Conservation (phyloP, 2,329 filamentous ascomycete genomes). For the Fusarium brachygibbosum region DNA sequence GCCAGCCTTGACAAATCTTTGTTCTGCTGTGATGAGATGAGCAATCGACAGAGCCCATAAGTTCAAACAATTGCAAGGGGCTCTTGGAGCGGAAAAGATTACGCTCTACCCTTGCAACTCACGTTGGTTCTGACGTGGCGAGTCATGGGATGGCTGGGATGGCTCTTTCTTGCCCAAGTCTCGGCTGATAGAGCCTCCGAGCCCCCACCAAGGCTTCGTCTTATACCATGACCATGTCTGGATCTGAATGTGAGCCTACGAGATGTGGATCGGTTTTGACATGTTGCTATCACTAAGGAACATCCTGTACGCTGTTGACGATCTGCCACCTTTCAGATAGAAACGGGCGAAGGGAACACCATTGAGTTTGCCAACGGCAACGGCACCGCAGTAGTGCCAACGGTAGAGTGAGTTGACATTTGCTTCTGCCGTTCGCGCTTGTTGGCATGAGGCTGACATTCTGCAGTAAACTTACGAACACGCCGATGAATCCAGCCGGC, state of each 20-base stretch:
- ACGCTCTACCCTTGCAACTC: conserved; percentile 26
- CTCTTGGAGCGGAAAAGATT: conserved; percentile 22
- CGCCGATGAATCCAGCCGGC: conserved; percentile 1
- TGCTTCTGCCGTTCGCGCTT: neutral
- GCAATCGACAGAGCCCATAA: conserved; percentile 41
- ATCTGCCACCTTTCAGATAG: neutral
- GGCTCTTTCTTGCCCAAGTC: conserved; percentile 4
- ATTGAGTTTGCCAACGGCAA: conserved; percentile 26
- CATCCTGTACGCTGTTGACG: conserved; percentile 6
- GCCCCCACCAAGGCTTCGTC: conserved; percentile 16
- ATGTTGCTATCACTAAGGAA: conserved; percentile 8
- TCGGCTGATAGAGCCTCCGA: conserved; percentile 14
- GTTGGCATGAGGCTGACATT: conserved; percentile 11
- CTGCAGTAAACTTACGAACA: conserved; percentile 3
- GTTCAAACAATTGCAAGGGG: conserved; percentile 18
- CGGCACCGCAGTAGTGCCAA: conserved; percentile 19
- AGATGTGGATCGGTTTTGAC: conserved; percentile 17
- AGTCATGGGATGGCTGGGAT: conserved; percentile 33
- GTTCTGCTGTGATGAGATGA: conserved; percentile 15
- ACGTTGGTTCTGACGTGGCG: conserved; percentile 14
- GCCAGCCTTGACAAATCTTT: conserved; percentile 1
- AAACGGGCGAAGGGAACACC: conserved; percentile 1
- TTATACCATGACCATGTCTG: conserved; percentile 17
- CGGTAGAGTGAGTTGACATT: conserved; percentile 12
- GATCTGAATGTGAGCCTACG: conserved; percentile 1